Evolutionary conservation across 176 grass and related monocot genomes (phyloP).

Genomic region (Rhynchospora breviuscula): DNA sequence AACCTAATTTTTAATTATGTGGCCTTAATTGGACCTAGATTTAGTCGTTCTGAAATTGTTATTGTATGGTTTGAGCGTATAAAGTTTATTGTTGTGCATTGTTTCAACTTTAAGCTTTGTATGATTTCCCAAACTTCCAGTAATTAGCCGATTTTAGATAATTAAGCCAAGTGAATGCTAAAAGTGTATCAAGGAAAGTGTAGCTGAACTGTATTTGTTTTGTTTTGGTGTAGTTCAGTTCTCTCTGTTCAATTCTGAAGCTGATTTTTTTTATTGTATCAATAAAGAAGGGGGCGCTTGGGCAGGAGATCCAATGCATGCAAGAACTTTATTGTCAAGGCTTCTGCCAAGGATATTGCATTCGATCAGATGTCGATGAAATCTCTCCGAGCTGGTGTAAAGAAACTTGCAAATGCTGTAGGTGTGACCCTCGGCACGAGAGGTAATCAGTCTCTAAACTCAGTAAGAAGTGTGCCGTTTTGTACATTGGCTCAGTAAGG

Average conservation of each 20-base stretch:
- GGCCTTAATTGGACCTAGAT: neutral
- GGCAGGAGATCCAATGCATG: conserved; percentile 6
- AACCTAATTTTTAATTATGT: neutral
- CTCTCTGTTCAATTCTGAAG: neutral
- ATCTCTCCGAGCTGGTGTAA: conserved; percentile 75
- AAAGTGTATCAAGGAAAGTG: neutral
- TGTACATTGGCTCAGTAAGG: neutral
- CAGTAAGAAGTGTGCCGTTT: neutral
- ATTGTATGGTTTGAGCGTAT: neutral
- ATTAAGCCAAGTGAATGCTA: neutral
- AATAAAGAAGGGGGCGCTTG: neutral
- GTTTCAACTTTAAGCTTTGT: neutral
- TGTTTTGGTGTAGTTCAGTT: neutral
- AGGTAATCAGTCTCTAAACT: conserved; percentile 33
- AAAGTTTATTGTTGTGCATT: neutral
- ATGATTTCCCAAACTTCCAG: neutral
- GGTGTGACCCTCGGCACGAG: conserved; percentile 82
- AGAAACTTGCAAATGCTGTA: conserved; percentile 80
- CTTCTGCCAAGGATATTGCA: conserved; percentile 78
- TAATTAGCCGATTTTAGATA: too few relatives aligned
- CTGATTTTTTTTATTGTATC: neutral
- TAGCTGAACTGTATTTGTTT: neutral
- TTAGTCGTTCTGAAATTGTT: neutral
- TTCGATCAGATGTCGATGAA: conserved; percentile 71
- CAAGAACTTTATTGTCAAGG: conserved; percentile 34